A percentile compares a stretch with the other conserved stretches of the same genome.
Evolutionary conservation across 495 filamentous ascomycete species (phyloP).

Genomic region (Penicillium herquei): DNA sequence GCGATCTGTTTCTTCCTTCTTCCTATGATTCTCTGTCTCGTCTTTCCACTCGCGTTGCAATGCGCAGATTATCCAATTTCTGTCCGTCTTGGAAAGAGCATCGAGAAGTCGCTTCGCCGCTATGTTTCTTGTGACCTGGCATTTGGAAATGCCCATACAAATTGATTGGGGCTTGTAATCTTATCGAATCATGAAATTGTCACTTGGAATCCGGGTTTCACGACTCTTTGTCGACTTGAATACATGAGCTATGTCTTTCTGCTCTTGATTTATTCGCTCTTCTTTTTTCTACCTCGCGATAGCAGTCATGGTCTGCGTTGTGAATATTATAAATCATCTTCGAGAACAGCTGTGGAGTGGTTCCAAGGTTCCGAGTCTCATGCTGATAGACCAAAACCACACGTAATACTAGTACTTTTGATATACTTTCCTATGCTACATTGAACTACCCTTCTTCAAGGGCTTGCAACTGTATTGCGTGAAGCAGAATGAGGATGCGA

Average conservation of each 20-base stretch:
- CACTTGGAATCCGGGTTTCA: slow-evolving; percentile 4
- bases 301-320: too few species aligned
- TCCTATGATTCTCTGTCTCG: neutral
- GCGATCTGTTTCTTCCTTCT: slow-evolving; percentile 2
- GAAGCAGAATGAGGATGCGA: too few species aligned
- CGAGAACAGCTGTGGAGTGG: too few species aligned
- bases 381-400: too few species aligned
- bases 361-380: too few species aligned
- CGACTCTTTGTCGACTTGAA: slow-evolving; percentile 1
- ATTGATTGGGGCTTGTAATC: slow-evolving; percentile 15
- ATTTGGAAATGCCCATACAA: neutral
- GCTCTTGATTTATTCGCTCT: neutral
- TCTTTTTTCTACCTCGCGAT: too few species aligned
- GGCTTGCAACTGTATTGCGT: too few species aligned
- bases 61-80: neutral
- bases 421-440: too few species aligned
- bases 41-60: neutral
- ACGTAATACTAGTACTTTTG: too few species aligned
- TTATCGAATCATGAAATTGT: slow-evolving; percentile 21
- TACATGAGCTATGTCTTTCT: slow-evolving; percentile 5
- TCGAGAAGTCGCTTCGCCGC: neutral
- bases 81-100: neutral
- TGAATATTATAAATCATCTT: too few species aligned
- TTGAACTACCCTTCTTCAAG: too few species aligned
- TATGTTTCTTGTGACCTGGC: neutral